Evolutionary conservation across 2,329 filamentous ascomycete genomes (phyloP).

Genomic region (Alternaria solani): DNA sequence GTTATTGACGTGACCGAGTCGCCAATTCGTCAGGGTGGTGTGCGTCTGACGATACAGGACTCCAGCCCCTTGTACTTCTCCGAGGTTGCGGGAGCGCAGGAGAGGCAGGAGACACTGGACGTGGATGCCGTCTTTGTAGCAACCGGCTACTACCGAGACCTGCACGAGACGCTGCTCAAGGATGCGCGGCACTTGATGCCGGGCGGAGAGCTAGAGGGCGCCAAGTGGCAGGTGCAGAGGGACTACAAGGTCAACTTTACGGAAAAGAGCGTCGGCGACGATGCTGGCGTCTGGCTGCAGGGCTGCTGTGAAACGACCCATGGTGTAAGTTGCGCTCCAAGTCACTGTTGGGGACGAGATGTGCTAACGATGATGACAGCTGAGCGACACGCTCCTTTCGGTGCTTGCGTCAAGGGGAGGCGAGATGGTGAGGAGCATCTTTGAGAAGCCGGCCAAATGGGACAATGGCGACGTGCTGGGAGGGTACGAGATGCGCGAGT

Average conservation of each 20-base stretch:
- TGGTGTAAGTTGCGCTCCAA: constrained; percentile 69
- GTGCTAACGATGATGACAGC: constrained; percentile 52
- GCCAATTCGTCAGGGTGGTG: constrained; percentile 39
- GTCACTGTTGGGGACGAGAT: not conserved
- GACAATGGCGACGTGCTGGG: constrained; percentile 36
- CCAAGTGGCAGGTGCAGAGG: constrained; percentile 72
- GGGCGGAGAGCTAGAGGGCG: constrained; percentile 51
- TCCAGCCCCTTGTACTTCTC: constrained; percentile 49
- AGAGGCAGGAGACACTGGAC: constrained; percentile 68
- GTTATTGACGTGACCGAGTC: constrained; percentile 69
- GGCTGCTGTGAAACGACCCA: constrained; percentile 94
- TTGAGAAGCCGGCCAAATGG: constrained; percentile 55
- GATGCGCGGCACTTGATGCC: constrained; percentile 71
- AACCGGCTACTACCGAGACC: constrained; percentile 82
- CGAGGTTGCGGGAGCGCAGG: constrained; percentile 49
- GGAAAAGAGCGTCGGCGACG: constrained; percentile 70
- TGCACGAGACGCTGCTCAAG: constrained; percentile 79
- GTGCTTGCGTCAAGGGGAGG: constrained; percentile 78
- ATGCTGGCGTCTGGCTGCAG: constrained; percentile 88
- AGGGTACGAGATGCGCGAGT: constrained; percentile 31
- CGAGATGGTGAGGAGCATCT: constrained; percentile 80
- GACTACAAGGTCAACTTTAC: constrained; percentile 82
- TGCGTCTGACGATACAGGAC: constrained; percentile 62
- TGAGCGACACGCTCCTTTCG: constrained; percentile 83
- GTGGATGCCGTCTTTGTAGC: constrained; percentile 86